Base-by-base conservation (phyloP, 805 yeast species). In the Candida parachauliodes region DNA sequence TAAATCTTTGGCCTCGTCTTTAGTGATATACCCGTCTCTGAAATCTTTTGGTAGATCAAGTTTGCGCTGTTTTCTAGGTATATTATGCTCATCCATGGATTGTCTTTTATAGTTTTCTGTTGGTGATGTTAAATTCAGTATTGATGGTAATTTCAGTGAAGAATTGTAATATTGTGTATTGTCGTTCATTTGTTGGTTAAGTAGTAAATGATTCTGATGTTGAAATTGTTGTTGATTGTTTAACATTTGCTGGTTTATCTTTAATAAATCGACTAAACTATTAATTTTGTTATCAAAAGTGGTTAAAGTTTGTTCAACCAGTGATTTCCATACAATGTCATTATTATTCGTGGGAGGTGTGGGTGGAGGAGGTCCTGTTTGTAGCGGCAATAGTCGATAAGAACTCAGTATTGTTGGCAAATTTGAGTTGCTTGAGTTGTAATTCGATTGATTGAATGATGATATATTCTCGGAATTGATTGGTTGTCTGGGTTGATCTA, bases 1-100 rank as follows among this genome's bases (percentile, higher is more conserved):
- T 11, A 80, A 57, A 22, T 67, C 73, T n/a, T 55, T 51, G 0
- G 80, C 79, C 39, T 73, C 66, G 1, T 50, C 54, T 24, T 59
- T 49, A 2, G 65, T 41, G 1, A 74, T 40, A n/a, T 60, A 52
- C 1, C 60, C 62, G 36, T 59, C 53, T 7, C 72, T 45, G 44
- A 70, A 68, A 41, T 69, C 74, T 3, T 47, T 29, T 10, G 36
- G 34, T 12, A 33, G n/a, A 18, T 29, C 34, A 7, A 21, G 3
- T 28, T 37, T 41, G 5, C 24, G 11, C 18, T 36, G 34, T 20
- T 36, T 36, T 3, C 17, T 17, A 6, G 29, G 28, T 8, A 16
- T 4, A 11, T 4, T n/a, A 15, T 8, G 18, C 9, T 19, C 22
- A 11, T 31, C 34, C 14, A 4, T 12, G 5, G 17, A 14, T 8